Conservation (phyloP, 208 protist species). For the Phytomonas sp. region DNA sequence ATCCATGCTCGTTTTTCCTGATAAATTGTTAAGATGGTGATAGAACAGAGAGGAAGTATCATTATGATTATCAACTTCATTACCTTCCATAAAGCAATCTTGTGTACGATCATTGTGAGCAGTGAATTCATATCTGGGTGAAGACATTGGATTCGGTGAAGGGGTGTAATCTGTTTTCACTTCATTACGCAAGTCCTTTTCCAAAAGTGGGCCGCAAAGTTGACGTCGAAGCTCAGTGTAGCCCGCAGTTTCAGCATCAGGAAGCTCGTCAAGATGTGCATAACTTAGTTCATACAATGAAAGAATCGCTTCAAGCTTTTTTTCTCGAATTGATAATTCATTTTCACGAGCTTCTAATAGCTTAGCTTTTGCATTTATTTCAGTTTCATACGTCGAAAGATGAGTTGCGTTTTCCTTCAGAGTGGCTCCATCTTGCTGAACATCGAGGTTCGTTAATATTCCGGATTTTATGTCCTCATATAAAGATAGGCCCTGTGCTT, state of each 20-base stretch:
- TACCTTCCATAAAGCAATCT: background rate
- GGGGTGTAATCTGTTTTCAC: background rate
- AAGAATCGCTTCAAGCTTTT: slow-evolving; percentile 59
- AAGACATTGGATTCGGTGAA: background rate
- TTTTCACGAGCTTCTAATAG: slow-evolving; percentile 27
- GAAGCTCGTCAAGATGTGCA: slow-evolving; percentile 56
- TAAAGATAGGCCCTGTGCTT: background rate
- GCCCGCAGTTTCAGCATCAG: slow-evolving; percentile 2
- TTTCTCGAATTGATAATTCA: slow-evolving; percentile 43
- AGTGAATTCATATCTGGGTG: background rate
- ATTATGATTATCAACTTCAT: background rate
- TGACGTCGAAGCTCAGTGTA: slow-evolving; percentile 4
- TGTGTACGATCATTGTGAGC: background rate
- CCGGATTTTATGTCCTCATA: background rate
- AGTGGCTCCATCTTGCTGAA: background rate
- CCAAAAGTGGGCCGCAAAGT: background rate
- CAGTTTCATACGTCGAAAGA: slow-evolving; percentile 15
- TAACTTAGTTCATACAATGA: slow-evolving; percentile 76
- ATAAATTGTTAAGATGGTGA: background rate
- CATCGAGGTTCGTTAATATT: background rate
- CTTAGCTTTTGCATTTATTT: background rate
- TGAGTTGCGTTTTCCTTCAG: slow-evolving; percentile 1
- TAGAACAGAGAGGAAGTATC: background rate
- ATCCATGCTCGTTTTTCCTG: background rate
- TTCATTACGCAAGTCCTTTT: background rate